Percentiles rank a stretch among this genome's conserved stretches.
phyloP scores from a whole-genome alignment of 495 filamentous ascomycete species.

The Trichoderma erinaceum region DNA sequence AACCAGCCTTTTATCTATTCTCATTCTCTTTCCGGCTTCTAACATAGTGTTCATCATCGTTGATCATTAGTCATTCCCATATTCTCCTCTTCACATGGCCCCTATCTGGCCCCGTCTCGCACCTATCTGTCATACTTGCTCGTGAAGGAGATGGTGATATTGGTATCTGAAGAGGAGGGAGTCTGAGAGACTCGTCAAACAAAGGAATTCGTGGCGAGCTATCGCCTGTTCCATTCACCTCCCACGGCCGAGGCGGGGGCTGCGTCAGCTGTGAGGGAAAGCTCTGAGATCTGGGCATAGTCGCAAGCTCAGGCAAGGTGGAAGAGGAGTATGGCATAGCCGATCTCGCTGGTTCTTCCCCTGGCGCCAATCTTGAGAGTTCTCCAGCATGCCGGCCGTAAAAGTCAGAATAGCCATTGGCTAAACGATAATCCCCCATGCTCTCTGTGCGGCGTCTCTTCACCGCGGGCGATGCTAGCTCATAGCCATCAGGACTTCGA shows the following conservation, averaged over 20 bases:
- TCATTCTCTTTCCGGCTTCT: no score
- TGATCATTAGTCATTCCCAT: no score
- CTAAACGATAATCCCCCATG: slow-evolving; percentile 20
- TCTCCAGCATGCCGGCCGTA: not conserved
- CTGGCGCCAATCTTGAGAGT: not conserved
- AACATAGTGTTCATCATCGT: no score
- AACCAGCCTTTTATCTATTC: no score
- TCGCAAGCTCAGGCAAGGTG: not conserved
- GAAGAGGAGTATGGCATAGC: slow-evolving; percentile 17
- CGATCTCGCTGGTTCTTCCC: not conserved
- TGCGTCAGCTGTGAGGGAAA: slow-evolving; percentile 17
- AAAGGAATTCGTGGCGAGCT: not conserved
- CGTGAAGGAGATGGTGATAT: slow-evolving; percentile 20
- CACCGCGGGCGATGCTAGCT: slow-evolving; percentile 41
- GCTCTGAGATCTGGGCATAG: not conserved
- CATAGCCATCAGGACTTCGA: not conserved
- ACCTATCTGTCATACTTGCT: not conserved
- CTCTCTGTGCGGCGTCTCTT: slow-evolving; percentile 53
- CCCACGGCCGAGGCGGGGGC: slow-evolving; percentile 19
- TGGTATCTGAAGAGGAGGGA: slow-evolving; percentile 56
- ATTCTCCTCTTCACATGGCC: no score
- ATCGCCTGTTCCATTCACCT: not conserved
- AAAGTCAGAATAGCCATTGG: not conserved
- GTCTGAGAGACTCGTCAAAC: slow-evolving; percentile 41
- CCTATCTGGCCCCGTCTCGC: no score